Evolutionary conservation across 1,139 yeast species (phyloP), one percentile per base, ranked within the genome.

Genomic region (Taiozyma sp.): DNA sequence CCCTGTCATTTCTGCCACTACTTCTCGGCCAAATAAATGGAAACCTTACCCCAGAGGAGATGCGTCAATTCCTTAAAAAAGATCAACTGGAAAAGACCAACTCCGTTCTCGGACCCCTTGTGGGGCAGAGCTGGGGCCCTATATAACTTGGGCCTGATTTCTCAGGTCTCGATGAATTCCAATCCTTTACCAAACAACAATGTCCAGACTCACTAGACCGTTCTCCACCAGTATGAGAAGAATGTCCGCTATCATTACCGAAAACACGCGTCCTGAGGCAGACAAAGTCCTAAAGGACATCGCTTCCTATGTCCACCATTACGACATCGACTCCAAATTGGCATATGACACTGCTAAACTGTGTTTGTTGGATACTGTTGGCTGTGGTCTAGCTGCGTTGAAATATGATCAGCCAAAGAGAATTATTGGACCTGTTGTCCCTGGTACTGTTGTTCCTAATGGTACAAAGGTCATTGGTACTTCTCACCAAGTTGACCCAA

Each of bases 351-450:
- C 84, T 5, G 84, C 84, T 3, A 72, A 74, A 45, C 68, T 78
- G 42, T 80, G 85, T 62, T 65, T 80, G 45, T 64, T 80, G 44
- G 84, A 80, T 58, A 79, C 84, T 6, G 62, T 80, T 27, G 85
- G 85, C 5, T 80, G 84, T 62, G 84, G 84, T 34, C 69, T 80
- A n/a, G 84, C 80, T 53, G 84, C 83, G 5, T 67, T 80, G 56
- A 77, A 78, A 64, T 77, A 78, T 65, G 70, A 72, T 30, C 80
- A 78, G 60, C 79, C 81, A 52, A 65, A 72, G 43, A 66, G 69
- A 45, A 65, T 80, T 44, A 72, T 80, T 53, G 78, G 79, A 44
- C 84, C 84, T 7, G 74, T 77, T 16, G 82, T 79, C 8, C 80
- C 83, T 27, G 83, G 82, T 4, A 76, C 80, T 8, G 58, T 66